phyloP scores from a whole-genome alignment of 768 basidiomycete genomes.

The Mycena epipterygia region DNA sequence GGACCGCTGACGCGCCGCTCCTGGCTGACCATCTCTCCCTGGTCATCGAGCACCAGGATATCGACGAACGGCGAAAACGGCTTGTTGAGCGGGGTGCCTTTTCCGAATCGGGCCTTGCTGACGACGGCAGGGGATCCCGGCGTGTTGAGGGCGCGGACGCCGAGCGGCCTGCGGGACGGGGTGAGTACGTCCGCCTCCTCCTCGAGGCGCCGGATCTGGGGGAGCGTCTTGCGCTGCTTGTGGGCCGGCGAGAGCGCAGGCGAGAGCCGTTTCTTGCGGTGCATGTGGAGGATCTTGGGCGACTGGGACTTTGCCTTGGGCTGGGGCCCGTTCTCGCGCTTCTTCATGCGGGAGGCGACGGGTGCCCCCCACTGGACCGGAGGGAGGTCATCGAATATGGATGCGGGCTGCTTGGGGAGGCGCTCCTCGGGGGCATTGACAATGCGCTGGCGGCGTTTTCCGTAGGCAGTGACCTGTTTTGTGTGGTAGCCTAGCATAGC shows the following conservation, averaged over 20 bases:
- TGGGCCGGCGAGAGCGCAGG: constrained; percentile 51
- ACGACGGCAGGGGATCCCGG: constrained; percentile 49
- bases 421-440: constrained; percentile 59
- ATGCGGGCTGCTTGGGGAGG: constrained; percentile 45
- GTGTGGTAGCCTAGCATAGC: constrained; percentile 73
- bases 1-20: constrained; percentile 72
- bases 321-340: constrained; percentile 54
- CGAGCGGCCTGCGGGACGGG: constrained; percentile 38
- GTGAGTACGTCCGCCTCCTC: constrained; percentile 39
- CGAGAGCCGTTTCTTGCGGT: constrained; percentile 56
- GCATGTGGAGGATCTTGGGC: constrained; percentile 55
- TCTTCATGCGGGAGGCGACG: constrained; percentile 62
- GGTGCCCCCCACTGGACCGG: constrained; percentile 51
- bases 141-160: constrained; percentile 37
- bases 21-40: constrained; percentile 68
- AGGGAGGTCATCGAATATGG: constrained; percentile 61
- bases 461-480: constrained; percentile 76
- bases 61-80: constrained; percentile 67
- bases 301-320: constrained; percentile 49
- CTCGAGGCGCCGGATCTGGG: constrained; percentile 47
- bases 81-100: constrained; percentile 45
- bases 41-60: constrained; percentile 74
- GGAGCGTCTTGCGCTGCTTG: constrained; percentile 48
- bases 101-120: constrained; percentile 39
- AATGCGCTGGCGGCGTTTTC: constrained; percentile 73